phyloP scores from a whole-genome alignment of 306 rosid species.

The Morella rubra region DNA sequence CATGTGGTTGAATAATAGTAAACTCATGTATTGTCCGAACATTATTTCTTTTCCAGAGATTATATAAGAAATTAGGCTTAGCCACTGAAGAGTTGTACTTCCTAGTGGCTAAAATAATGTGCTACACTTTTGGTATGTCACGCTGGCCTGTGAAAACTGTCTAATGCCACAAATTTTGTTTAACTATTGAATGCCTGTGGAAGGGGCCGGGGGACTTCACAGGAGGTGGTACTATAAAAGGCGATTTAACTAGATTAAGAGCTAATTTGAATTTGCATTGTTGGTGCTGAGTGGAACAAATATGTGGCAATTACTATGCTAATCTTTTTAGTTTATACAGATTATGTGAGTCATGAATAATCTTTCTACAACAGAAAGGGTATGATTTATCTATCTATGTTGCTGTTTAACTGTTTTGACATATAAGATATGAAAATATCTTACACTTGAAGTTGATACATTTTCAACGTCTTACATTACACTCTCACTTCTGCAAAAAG shows the following conservation, averaged over 20 bases:
- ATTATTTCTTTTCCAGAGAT: not conserved
- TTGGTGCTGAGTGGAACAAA: not conserved
- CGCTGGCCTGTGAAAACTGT: too few species aligned
- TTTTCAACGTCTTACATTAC: not conserved
- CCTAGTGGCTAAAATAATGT: too few species aligned
- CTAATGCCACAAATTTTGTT: too few species aligned
- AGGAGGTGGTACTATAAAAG: not conserved
- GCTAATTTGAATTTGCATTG: not conserved
- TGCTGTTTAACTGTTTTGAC: not conserved
- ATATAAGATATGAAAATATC: not conserved
- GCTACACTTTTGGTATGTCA: too few species aligned
- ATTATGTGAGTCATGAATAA: not conserved
- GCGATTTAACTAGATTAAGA: not conserved
- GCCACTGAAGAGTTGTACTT: too few species aligned
- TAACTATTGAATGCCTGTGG: too few species aligned
- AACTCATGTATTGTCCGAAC: not conserved
- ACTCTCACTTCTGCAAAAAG: not conserved
- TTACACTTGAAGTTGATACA: not conserved
- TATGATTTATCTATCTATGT: not conserved
- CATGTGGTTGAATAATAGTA: not conserved
- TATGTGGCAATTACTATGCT: not conserved
- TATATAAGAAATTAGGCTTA: too few species aligned
- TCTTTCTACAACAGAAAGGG: not conserved
- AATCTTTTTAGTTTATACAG: not conserved
- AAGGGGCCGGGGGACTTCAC: too few species aligned